Evolutionary conservation across 2,329 filamentous ascomycete genomes (phyloP).

Genomic region (Tolypocladium guangdongense): DNA sequence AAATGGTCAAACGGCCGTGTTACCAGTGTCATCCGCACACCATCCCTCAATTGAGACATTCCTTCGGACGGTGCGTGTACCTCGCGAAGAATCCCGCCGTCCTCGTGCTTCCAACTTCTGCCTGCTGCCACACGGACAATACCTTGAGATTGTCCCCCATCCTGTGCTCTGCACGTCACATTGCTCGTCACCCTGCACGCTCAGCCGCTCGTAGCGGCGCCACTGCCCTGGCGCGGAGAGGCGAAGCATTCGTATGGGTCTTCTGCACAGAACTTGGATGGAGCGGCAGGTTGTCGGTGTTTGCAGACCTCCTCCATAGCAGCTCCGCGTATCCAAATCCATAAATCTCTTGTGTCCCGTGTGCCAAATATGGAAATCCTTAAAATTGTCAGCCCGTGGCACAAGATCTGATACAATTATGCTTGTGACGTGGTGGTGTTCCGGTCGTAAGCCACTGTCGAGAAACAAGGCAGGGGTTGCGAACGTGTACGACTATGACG

Average conservation of each 20-base stretch:
- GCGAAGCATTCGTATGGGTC: not conserved
- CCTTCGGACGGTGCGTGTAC: not conserved
- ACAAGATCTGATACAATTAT: not conserved
- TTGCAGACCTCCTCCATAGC: not conserved
- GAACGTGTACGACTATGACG: no score
- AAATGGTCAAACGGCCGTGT: not conserved
- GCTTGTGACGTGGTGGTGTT: not conserved
- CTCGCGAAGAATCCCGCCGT: not conserved
- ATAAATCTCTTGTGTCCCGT: not conserved
- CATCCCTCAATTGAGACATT: slow-evolving; percentile 1
- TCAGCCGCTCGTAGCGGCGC: not conserved
- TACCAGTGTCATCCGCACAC: slow-evolving; percentile 1
- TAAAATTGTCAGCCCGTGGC: not conserved
- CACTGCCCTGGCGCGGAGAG: not conserved
- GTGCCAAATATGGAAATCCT: not conserved
- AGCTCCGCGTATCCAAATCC: not conserved
- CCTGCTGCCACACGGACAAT: not conserved
- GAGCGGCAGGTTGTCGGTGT: not conserved
- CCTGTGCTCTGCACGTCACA: not conserved
- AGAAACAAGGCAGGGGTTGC: slow-evolving; percentile 2
- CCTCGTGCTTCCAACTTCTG: not conserved
- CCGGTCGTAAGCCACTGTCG: not conserved
- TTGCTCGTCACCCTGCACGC: not conserved
- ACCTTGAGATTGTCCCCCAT: not conserved
- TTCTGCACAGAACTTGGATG: not conserved